Percentiles rank a stretch among this genome's conserved stretches.
Conservation (phyloP, 768 basidiomycete genomes). For the Boletus vinaceobasis region DNA sequence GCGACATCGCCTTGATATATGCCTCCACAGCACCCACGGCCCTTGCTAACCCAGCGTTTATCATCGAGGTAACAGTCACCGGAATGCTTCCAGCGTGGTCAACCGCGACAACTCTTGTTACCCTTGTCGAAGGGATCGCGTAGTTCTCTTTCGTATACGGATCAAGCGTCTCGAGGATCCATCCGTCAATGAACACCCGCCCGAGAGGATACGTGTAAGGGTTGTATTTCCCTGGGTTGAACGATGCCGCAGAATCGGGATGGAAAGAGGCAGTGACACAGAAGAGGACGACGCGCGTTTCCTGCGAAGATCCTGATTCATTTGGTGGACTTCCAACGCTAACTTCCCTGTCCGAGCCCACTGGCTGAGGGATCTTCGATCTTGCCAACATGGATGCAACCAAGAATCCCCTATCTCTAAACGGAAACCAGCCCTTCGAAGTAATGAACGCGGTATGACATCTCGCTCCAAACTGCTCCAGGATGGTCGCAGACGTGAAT, state of each 20-base stretch:
- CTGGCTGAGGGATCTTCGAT: constrained; percentile 35
- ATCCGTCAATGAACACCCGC: constrained; percentile 83
- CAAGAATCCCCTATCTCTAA: constrained; percentile 85
- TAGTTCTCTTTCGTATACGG: constrained; percentile 94
- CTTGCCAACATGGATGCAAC: constrained; percentile 75
- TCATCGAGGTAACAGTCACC: constrained; percentile 77
- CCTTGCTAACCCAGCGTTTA: constrained; percentile 74
- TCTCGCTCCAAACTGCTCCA: constrained; percentile 78
- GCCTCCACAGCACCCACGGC: constrained; percentile 71
- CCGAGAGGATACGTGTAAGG: constrained; percentile 71
- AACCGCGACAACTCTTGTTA: constrained; percentile 78
- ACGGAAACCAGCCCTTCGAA: constrained; percentile 81
- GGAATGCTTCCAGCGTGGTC: constrained; percentile 88
- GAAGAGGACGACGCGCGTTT: constrained; percentile 66
- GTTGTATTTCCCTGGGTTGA: constrained; percentile 71
- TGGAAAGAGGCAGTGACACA: constrained; percentile 82
- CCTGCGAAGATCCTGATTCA: constrained; percentile 34
- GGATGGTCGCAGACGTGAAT: constrained; percentile 61
- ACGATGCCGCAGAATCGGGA: constrained; percentile 55
- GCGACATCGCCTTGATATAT: constrained; percentile 62
- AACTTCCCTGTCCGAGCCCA: constrained; percentile 40
- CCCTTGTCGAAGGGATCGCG: constrained; percentile 88
- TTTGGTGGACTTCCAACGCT: constrained; percentile 19
- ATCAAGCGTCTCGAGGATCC: constrained; percentile 95
- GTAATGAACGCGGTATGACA: constrained; percentile 69